These are phyloP conservation scores for Stephania japonica DNA, from an alignment of 164 flowering plant genomes.

Conservation along the genomic window DNA sequence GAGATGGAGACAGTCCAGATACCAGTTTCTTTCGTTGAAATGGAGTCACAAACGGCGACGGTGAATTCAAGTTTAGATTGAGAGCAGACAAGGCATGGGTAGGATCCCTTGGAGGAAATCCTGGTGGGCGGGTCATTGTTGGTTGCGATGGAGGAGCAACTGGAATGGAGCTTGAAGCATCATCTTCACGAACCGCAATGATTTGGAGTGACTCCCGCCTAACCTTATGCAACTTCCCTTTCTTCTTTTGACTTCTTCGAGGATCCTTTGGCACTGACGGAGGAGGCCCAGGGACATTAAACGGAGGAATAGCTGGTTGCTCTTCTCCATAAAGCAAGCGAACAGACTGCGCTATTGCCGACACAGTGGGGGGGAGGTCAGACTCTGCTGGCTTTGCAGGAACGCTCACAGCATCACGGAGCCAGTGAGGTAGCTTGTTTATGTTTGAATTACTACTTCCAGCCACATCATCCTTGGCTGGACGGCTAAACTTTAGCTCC, in stretches of 20 bases:
- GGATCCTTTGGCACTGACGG: constrained; percentile 83
- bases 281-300: constrained; percentile 69
- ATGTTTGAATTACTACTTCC: constrained; percentile 35
- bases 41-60: constrained; percentile 27
- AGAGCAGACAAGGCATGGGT: constrained; percentile 28
- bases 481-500: constrained; percentile 20
- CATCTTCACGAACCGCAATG: constrained; percentile 20
- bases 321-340: constrained; percentile 77
- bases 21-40: constrained; percentile 26
- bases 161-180: constrained; percentile 31
- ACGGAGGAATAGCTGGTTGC: constrained; percentile 70
- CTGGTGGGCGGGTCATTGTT: constrained; percentile 19
- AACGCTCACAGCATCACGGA: constrained; percentile 75
- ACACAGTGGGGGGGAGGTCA: constrained; percentile 72
- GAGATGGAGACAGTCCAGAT: constrained; percentile 49
- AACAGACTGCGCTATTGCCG: constrained; percentile 87
- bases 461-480: constrained; percentile 33
- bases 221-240: constrained; percentile 27
- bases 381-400: constrained; percentile 50
- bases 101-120: constrained; percentile 34
- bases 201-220: constrained; percentile 16
- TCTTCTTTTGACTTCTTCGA: constrained; percentile 46
- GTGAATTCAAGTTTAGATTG: constrained; percentile 24
- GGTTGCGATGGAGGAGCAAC: constrained; percentile 27
- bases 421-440: constrained; percentile 95